A percentile compares a stretch with the other conserved stretches of the same genome.
Evolutionary conservation across 1,139 yeast genomes (phyloP).

Genomic region (Lodderomyces parapsilosis): DNA sequence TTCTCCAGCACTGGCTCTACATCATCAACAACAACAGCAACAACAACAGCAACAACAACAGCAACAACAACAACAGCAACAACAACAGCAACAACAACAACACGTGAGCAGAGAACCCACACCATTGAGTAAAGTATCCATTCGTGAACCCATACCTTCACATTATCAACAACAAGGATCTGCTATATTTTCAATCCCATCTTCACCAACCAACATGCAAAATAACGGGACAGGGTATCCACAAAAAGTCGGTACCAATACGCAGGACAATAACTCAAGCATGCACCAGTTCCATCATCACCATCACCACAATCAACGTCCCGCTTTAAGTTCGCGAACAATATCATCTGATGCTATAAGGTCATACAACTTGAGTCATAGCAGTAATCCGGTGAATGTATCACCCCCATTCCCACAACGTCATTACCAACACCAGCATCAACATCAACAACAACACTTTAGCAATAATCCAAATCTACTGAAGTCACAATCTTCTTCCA

Average conservation of each 20-base stretch:
- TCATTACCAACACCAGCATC: slow-evolving; percentile 1
- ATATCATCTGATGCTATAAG: slow-evolving; percentile 15
- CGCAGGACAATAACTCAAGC: background rate
- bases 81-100: slow-evolving; percentile 7
- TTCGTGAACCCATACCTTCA: slow-evolving; percentile 4
- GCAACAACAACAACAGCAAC: slow-evolving; percentile 6
- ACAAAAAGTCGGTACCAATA: background rate
- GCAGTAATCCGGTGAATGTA: slow-evolving; percentile 3
- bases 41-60: slow-evolving; percentile 8
- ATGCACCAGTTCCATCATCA: background rate
- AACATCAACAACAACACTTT: slow-evolving; percentile 1
- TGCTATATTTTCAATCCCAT: slow-evolving; percentile 27
- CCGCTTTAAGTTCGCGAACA: slow-evolving; percentile 9
- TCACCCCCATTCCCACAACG: slow-evolving; percentile 10
- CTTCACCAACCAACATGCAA: slow-evolving; percentile 24
- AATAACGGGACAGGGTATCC: slow-evolving; percentile 2
- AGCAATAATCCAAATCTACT: slow-evolving; percentile 5
- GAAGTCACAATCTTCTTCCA: slow-evolving; percentile 15
- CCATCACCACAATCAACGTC: slow-evolving; percentile 5
- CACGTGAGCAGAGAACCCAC: slow-evolving; percentile 8
- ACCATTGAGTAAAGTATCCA: background rate
- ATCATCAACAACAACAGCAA: slow-evolving; percentile 6
- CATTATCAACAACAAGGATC: slow-evolving; percentile 22
- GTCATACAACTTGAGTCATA: slow-evolving; percentile 9
- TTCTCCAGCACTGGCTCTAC: slow-evolving; percentile 7